Conservation (phyloP, 2,329 filamentous ascomycete species). For the Cladosporium austrohemisphaericum region DNA sequence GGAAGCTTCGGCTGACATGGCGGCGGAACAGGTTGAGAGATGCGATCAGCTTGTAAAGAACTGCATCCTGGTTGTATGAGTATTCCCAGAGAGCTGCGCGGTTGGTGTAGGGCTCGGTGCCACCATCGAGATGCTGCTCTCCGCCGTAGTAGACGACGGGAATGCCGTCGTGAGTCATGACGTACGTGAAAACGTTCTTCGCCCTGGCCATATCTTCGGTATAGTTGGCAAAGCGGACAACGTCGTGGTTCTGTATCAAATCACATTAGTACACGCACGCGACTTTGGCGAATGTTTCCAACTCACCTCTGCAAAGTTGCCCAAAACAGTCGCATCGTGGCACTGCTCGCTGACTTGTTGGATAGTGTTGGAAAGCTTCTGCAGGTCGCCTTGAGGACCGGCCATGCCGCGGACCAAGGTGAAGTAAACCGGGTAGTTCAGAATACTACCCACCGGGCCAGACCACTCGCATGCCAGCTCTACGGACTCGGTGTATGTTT, state of each 20-base stretch:
- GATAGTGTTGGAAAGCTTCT: slow-evolving; percentile 35
- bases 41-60: slow-evolving; percentile 16
- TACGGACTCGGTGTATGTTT: slow-evolving; percentile 27
- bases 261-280: too few relatives aligned
- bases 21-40: slow-evolving; percentile 16
- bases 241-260: slow-evolving; percentile 20
- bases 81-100: slow-evolving; percentile 19
- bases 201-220: slow-evolving; percentile 19
- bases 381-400: slow-evolving; percentile 35
- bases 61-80: slow-evolving; percentile 14
- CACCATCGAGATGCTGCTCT: slow-evolving; percentile 22
- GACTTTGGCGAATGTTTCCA: too few relatives aligned
- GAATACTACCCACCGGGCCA: slow-evolving; percentile 27
- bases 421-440: slow-evolving; percentile 37
- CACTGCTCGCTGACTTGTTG: slow-evolving; percentile 33
- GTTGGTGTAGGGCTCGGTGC: slow-evolving; percentile 19
- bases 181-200: slow-evolving; percentile 18
- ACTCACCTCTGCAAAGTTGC: slow-evolving; percentile 35
- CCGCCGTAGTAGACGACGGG: slow-evolving; percentile 24
- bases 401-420: slow-evolving; percentile 36
- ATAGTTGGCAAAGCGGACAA: slow-evolving; percentile 17
- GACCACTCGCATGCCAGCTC: slow-evolving; percentile 28
- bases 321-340: slow-evolving; percentile 36
- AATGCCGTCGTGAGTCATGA: slow-evolving; percentile 22
- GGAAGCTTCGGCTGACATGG: not conserved